Evolutionary conservation across 176 grass and related monocot species (phyloP).

Genomic region (Musa itinerans): DNA sequence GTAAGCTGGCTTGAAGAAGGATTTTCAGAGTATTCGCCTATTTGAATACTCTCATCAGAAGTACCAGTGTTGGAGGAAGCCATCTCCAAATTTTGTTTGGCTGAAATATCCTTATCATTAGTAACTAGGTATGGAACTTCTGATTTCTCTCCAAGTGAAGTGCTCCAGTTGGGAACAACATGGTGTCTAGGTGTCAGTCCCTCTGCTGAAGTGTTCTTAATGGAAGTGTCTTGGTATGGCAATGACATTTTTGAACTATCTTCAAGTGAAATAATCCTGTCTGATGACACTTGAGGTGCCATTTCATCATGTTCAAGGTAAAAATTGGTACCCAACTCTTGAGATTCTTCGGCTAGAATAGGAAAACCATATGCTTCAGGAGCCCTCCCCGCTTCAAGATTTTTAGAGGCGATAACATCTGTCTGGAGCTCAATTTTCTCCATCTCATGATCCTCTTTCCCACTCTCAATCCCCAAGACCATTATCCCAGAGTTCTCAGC

Average conservation of each 20-base stretch:
- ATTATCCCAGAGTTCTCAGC: background rate
- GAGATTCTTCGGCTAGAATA: background rate
- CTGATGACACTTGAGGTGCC: background rate
- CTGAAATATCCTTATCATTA: background rate
- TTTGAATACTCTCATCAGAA: background rate
- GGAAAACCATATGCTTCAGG: background rate
- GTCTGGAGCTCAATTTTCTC: constrained; percentile 2
- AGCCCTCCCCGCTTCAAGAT: background rate
- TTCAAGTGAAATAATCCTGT: background rate
- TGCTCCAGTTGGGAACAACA: too few relatives aligned
- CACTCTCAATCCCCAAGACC: too few relatives aligned
- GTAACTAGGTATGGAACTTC: background rate
- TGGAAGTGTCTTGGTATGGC: background rate
- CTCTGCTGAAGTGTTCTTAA: background rate
- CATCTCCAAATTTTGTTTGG: background rate
- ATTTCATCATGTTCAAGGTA: constrained; percentile 14
- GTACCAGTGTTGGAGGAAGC: background rate
- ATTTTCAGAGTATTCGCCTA: background rate
- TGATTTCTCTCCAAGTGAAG: too few relatives aligned
- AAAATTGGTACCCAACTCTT: background rate
- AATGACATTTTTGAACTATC: background rate
- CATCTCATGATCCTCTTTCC: background rate
- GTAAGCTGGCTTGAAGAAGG: background rate
- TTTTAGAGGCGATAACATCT: background rate
- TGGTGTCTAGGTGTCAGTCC: too few relatives aligned